phyloP scores from a whole-genome alignment of 2,329 filamentous ascomycete species.

The Microascus cirrosus region DNA sequence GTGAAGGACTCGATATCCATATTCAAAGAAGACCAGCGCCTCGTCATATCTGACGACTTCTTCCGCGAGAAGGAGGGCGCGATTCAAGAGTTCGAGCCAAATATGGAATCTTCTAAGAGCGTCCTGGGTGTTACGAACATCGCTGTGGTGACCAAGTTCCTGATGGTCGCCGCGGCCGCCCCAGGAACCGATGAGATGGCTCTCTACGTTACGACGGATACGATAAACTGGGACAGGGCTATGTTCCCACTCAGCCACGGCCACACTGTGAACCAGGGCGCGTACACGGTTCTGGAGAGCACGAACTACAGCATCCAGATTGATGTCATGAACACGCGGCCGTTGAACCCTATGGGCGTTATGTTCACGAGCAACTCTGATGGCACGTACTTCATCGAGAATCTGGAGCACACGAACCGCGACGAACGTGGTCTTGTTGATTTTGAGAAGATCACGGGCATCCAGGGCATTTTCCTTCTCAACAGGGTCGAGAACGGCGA shows the following conservation, averaged over 20 bases:
- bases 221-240: conserved; percentile 78
- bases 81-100: conserved; percentile 60
- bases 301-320: conserved; percentile 98
- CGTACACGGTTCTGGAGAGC: conserved; percentile 89
- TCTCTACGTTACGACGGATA: conserved; percentile 79
- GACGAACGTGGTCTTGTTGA: conserved; percentile 68
- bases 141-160: conserved; percentile 73
- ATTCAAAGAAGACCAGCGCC: conserved; percentile 61
- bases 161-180: conserved; percentile 74
- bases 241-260: conserved; percentile 77
- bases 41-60: conserved; percentile 74
- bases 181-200: conserved; percentile 80
- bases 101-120: conserved; percentile 61
- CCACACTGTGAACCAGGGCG: conserved; percentile 58
- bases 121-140: conserved; percentile 73
- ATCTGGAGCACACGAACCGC: conserved; percentile 86
- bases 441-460: conserved; percentile 85
- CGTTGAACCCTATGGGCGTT: conserved; percentile 65
- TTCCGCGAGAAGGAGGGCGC: conserved; percentile 44
- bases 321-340: conserved; percentile 67
- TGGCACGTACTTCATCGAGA: conserved; percentile 89
- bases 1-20: conserved; percentile 61
- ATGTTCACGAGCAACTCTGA: conserved; percentile 96
- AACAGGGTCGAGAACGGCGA: conserved; percentile 84
- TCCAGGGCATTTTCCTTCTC: conserved; percentile 85